Percentiles rank a stretch among this genome's conserved stretches.
Evolutionary conservation across 805 yeast genomes (phyloP).

Genomic region (Ogataea pilisensis): DNA sequence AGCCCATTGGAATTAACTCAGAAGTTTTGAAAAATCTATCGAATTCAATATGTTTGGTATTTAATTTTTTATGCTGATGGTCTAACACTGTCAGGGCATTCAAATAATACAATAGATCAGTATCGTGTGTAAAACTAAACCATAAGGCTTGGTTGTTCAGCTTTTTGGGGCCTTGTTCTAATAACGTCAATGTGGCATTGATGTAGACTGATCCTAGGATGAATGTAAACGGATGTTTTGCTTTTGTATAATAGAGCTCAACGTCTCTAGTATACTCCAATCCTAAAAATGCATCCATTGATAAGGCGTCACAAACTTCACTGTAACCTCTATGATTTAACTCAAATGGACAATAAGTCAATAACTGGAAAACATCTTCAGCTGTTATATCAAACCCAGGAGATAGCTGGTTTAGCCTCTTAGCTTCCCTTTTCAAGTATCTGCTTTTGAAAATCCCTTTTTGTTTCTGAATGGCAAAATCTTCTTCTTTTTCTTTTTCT

Average conservation of each 20-base stretch:
- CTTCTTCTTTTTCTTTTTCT: not conserved
- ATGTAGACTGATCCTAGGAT: slow-evolving; percentile 60
- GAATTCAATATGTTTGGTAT: slow-evolving; percentile 38
- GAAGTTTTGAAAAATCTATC: slow-evolving; percentile 38
- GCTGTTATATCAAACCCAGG: slow-evolving; percentile 50
- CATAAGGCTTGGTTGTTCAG: slow-evolving; percentile 39
- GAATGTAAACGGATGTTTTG: slow-evolving; percentile 51
- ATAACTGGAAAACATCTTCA: slow-evolving; percentile 48
- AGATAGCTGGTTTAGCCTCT: slow-evolving; percentile 52
- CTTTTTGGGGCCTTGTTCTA: slow-evolving; percentile 21
- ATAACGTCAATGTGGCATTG: slow-evolving; percentile 36
- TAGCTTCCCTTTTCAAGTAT: slow-evolving; percentile 51
- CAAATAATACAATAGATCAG: slow-evolving; percentile 56
- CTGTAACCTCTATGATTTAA: slow-evolving; percentile 66
- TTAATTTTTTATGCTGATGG: slow-evolving; percentile 36
- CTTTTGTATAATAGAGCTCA: slow-evolving; percentile 54
- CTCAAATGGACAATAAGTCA: slow-evolving; percentile 71
- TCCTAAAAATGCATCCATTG: slow-evolving; percentile 61
- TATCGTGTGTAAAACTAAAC: slow-evolving; percentile 74
- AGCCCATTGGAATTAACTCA: slow-evolving; percentile 57
- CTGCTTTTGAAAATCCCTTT: slow-evolving; percentile 10
- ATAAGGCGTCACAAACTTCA: slow-evolving; percentile 62
- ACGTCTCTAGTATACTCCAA: slow-evolving; percentile 60
- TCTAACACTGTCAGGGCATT: slow-evolving; percentile 60
- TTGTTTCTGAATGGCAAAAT: slow-evolving; percentile 16